Evolutionary conservation across 225 moss, liverwort and hornwort genomes (phyloP).

Genomic region (Neckera pumila): DNA sequence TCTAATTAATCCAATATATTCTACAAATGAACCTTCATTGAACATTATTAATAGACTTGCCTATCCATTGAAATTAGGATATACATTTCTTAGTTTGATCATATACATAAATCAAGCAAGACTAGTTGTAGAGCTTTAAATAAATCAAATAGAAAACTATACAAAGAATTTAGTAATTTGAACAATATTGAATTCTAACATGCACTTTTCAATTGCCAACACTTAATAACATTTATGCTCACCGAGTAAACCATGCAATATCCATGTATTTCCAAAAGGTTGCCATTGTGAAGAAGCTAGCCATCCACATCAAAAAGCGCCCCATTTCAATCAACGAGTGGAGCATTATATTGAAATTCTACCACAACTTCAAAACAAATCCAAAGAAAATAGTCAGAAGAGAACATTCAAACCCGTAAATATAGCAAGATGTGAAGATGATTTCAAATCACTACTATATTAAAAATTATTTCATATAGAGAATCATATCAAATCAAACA

Average conservation of each 20-base stretch:
- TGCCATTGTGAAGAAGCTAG: too few relatives aligned
- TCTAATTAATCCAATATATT: not conserved
- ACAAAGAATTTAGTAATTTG: not conserved
- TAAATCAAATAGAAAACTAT: not conserved
- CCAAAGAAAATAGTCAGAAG: too few relatives aligned
- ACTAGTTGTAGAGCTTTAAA: rapidly evolving
- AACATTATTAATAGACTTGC: not conserved
- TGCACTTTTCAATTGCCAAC: too few relatives aligned
- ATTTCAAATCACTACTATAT: not conserved
- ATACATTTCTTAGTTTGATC: not conserved
- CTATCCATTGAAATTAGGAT: not conserved
- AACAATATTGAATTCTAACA: not conserved
- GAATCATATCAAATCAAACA: not conserved
- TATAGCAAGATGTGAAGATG: not conserved
- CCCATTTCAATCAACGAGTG: too few relatives aligned
- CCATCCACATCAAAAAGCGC: too few relatives aligned
- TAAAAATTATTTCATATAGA: not conserved
- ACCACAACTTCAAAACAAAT: too few relatives aligned
- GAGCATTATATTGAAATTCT: too few relatives aligned
- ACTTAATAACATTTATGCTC: too few relatives aligned
- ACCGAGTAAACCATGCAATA: too few relatives aligned
- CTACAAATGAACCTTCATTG: not conserved
- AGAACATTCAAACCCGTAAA: not conserved
- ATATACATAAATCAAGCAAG: not conserved
- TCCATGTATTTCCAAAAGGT: too few relatives aligned